Conservation (phyloP, 116 monocot genomes). For the Zostera marina region DNA sequence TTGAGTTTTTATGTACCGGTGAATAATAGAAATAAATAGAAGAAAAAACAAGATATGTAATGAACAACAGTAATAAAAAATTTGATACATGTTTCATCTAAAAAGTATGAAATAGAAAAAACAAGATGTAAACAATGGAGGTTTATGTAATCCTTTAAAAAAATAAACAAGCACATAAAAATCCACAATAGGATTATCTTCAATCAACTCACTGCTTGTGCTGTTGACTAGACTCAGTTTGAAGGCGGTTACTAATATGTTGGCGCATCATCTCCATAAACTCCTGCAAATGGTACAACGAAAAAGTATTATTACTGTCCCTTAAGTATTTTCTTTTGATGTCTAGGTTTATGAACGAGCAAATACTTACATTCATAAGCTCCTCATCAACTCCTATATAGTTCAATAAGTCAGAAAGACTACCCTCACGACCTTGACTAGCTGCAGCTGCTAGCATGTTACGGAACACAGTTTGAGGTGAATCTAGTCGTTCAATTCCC, state of each 20-base stretch:
- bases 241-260: slow-evolving; percentile 1
- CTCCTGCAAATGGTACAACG: background rate
- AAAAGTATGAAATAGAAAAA: no score
- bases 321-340: background rate
- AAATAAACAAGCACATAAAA: background rate
- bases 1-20: no score
- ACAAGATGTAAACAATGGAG: no score
- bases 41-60: no score
- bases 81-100: no score
- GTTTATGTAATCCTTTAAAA: background rate
- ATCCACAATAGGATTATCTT: background rate
- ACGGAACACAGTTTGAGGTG: slow-evolving; percentile 34
- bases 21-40: no score
- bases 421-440: slow-evolving; percentile 15
- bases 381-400: slow-evolving; percentile 35
- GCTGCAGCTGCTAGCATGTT: slow-evolving; percentile 41
- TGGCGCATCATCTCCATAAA: slow-evolving; percentile 7
- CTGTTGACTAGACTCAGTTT: background rate
- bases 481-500: slow-evolving; percentile 40
- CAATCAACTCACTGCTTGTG: slow-evolving; percentile 1
- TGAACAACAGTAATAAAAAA: no score
- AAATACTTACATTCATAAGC: slow-evolving; percentile 39
- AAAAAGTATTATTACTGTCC: background rate
- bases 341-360: background rate
- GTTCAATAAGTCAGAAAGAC: slow-evolving; percentile 17